These are phyloP conservation scores for Rachicladosporium sp. DNA, from an alignment of 2,329 filamentous ascomycete genomes.

Conservation along the genomic window DNA sequence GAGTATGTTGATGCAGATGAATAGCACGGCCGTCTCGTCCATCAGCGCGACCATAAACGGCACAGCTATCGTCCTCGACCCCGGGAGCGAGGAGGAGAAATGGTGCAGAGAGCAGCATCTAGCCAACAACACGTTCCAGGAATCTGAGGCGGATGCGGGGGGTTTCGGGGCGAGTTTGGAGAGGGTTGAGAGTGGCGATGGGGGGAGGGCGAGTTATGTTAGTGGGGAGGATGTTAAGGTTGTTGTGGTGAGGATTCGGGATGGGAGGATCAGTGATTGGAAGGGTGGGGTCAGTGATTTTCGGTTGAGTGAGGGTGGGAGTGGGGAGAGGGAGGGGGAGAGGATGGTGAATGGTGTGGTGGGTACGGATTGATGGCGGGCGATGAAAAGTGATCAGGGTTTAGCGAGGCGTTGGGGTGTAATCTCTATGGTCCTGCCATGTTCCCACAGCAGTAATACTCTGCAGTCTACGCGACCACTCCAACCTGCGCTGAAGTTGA, in stretches of 20 bases:
- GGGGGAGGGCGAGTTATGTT: conserved; percentile 54
- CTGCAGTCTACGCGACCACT: too few species aligned
- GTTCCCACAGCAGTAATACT: too few species aligned
- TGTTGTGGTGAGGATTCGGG: conserved; percentile 70
- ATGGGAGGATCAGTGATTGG: conserved; percentile 85
- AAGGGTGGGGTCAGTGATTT: conserved; percentile 85
- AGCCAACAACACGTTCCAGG: conserved; percentile 64
- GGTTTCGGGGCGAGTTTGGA: conserved; percentile 13
- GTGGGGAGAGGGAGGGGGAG: neutral
- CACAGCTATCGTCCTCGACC: conserved; percentile 59
- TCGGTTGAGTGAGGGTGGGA: conserved; percentile 17
- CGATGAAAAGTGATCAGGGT: neutral
- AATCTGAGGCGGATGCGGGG: conserved; percentile 12
- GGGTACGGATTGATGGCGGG: neutral
- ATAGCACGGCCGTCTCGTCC: conserved; percentile 72
- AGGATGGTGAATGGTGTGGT: conserved; percentile 3
- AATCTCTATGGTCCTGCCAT: too few species aligned
- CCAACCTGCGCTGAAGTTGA: too few species aligned
- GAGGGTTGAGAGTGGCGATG: conserved; percentile 26
- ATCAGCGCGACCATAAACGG: conserved; percentile 93
- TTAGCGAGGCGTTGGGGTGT: conserved; percentile 2
- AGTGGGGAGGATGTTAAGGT: conserved; percentile 75
- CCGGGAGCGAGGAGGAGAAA: conserved; percentile 66
- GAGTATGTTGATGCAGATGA: conserved; percentile 75
- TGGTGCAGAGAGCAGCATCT: conserved; percentile 77